Base-by-base conservation (phyloP, 306 rosid species). In the Psophocarpus tetragonolobus region DNA sequence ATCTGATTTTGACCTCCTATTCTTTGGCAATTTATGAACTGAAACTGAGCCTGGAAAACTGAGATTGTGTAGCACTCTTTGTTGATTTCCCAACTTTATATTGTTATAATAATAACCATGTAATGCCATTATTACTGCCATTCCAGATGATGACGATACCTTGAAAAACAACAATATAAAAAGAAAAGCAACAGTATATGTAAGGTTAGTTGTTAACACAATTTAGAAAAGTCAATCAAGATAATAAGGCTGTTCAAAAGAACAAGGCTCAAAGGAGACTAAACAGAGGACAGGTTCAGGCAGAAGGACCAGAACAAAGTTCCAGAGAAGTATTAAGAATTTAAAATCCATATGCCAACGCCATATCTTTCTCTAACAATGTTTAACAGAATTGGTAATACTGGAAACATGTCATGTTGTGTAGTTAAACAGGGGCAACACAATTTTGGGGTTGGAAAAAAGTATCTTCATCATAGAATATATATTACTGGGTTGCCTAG, bases 51-150 rank as follows among this genome's bases (percentile, higher is more conserved):
- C 62, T 30, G 96, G 85, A 84, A 89, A 95, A 66, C 92, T 76
- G 42, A 91, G 86, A 68, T 77, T 76, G 29, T 87, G 79, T 10
- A 41, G 76, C 11, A 74, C 24, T 84, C 81, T 84, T 65, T 78
- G 86, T 15, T 84, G 92, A 53, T 73, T 81, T 73, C 74, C 53
- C 44, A 77, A 69, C 85, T 83, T 87, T 65, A 82, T 72, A 81
- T 82, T 79, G 71, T 64, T 85, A 80, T 84, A 81, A 66, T 78
- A 85, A 83, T 84, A 84, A 78, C 92, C 82, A 53, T 91, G 80
- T 48, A 88, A 89, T 82, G 97, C 93, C 87, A 89, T 84, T 65
- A 75, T 86, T 81, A 83, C 89, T 62, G 89, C 89, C 90, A 86
- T 89, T 72, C 77, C 78, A 69, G 87, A 56, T 57, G 36, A 82